A percentile compares a stretch with the other conserved stretches of the same genome.
phyloP scores from a whole-genome alignment of 148 eudicot species.

The Polygonum maritimum region DNA sequence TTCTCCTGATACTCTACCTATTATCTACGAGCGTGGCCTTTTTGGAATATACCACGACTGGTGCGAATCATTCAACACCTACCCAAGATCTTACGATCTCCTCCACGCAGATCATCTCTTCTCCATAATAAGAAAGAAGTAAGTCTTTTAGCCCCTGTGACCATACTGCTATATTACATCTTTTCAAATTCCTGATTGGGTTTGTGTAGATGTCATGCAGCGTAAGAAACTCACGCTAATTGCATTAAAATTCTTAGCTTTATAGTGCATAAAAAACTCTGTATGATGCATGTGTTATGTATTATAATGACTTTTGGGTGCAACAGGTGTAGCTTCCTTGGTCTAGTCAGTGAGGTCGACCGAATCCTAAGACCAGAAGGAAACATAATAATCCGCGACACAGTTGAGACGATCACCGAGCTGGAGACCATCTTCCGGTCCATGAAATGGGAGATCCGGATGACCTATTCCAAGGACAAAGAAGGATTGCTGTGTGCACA shows the following conservation, averaged over 20 bases:
- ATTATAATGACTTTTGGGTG: not conserved
- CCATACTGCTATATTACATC: not conserved
- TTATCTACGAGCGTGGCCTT: conserved; percentile 54
- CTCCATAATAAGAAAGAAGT: conserved; percentile 50
- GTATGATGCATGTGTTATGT: not conserved
- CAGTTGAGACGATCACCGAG: conserved; percentile 8
- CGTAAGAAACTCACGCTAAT: too few relatives aligned
- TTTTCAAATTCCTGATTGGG: not conserved
- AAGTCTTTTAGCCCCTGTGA: not conserved
- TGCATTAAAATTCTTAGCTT: too few relatives aligned
- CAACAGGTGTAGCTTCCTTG: conserved; percentile 11
- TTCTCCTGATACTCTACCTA: conserved; percentile 54
- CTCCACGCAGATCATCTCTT: conserved; percentile 63
- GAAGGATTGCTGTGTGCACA: conserved; percentile 17
- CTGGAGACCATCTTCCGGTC: conserved; percentile 15
- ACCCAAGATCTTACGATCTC: conserved; percentile 59
- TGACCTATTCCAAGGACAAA: conserved; percentile 16
- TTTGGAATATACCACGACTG: conserved; percentile 65
- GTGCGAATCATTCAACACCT: conserved; percentile 67
- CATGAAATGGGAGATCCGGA: conserved; percentile 16
- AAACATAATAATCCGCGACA: conserved; percentile 13
- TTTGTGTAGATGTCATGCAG: too few relatives aligned
- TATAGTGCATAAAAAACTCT: too few relatives aligned
- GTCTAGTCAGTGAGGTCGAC: conserved; percentile 13
- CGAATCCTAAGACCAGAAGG: conserved; percentile 18